These are phyloP conservation scores for Phaeosphaeriaceae sp. DNA, from an alignment of 2,329 filamentous ascomycete species.

Conservation along the genomic window DNA sequence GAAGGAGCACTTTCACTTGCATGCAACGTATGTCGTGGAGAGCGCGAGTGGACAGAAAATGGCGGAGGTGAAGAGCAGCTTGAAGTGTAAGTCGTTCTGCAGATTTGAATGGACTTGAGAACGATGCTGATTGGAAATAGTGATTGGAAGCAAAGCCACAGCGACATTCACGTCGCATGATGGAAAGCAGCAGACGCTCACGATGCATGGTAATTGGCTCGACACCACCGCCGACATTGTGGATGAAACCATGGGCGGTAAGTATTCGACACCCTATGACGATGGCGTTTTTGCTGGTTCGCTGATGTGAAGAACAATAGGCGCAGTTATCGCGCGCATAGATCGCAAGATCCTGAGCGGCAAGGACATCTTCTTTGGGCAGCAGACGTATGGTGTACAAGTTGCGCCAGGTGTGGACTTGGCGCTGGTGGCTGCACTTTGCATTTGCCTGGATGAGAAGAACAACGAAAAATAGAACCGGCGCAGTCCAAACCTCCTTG, in stretches of 20 bases:
- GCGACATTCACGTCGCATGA: conserved; percentile 58
- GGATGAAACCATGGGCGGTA: conserved; percentile 52
- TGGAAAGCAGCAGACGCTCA: conserved; percentile 35
- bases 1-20: conserved; percentile 62
- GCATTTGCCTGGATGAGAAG: conserved; percentile 71
- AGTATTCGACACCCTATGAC: conserved; percentile 3
- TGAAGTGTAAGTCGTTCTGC: conserved; percentile 55
- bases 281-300: background rate
- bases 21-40: conserved; percentile 62
- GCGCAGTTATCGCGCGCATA: conserved; percentile 65
- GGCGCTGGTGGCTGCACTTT: conserved; percentile 70
- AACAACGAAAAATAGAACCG: conserved; percentile 22
- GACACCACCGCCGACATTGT: conserved; percentile 66
- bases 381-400: conserved; percentile 71
- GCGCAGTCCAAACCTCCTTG: background rate
- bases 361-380: conserved; percentile 65
- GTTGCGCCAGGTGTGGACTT: conserved; percentile 73
- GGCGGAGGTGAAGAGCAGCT: conserved; percentile 64
- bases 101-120: no score
- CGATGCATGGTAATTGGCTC: conserved; percentile 69
- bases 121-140: conserved; percentile 39
- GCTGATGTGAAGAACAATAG: conserved; percentile 37
- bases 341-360: conserved; percentile 65
- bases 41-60: conserved; percentile 57
- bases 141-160: conserved; percentile 63